These are phyloP conservation scores for Stemphylium vesicarium DNA, from an alignment of 2,329 filamentous ascomycete species.

Conservation along the genomic window DNA sequence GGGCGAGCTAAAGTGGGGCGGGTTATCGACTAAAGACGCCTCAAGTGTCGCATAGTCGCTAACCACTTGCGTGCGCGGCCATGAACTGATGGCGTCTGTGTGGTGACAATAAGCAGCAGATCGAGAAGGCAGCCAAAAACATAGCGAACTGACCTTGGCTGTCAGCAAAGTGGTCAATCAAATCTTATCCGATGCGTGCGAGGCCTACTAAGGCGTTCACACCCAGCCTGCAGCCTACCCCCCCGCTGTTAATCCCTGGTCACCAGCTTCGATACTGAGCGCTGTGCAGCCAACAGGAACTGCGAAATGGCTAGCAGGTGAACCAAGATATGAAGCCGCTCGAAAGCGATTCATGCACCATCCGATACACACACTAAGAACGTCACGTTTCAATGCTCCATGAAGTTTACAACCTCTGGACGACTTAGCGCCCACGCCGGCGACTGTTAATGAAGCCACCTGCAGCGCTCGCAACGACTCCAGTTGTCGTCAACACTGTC, in stretches of 20 bases:
- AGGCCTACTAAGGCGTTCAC: background rate
- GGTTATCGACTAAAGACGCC: constrained; percentile 32
- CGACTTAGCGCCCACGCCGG: constrained; percentile 43
- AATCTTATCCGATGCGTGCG: constrained; percentile 28
- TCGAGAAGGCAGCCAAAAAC: constrained; percentile 20
- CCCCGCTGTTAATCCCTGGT: constrained; percentile 35
- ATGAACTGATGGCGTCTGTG: constrained; percentile 37
- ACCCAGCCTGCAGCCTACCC: constrained; percentile 26
- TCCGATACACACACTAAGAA: constrained; percentile 27
- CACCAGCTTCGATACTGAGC: constrained; percentile 28
- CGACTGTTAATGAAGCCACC: constrained; percentile 39
- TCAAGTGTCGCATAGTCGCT: constrained; percentile 35
- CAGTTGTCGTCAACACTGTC: constrained; percentile 36
- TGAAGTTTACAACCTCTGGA: constrained; percentile 36
- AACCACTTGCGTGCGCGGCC: constrained; percentile 31
- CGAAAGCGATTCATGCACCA: constrained; percentile 34
- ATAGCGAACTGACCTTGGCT: constrained; percentile 33
- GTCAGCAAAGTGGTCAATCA: constrained; percentile 29
- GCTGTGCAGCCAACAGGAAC: constrained; percentile 35
- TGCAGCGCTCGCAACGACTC: constrained; percentile 30
- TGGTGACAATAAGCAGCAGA: constrained; percentile 38
- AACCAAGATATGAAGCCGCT: constrained; percentile 25
- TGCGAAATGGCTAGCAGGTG: constrained; percentile 21
- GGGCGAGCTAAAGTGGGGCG: constrained; percentile 36
- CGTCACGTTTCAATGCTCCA: constrained; percentile 34